Evolutionary conservation across 805 yeast genomes (phyloP).

Genomic region (Blastobotrys muscicola): DNA sequence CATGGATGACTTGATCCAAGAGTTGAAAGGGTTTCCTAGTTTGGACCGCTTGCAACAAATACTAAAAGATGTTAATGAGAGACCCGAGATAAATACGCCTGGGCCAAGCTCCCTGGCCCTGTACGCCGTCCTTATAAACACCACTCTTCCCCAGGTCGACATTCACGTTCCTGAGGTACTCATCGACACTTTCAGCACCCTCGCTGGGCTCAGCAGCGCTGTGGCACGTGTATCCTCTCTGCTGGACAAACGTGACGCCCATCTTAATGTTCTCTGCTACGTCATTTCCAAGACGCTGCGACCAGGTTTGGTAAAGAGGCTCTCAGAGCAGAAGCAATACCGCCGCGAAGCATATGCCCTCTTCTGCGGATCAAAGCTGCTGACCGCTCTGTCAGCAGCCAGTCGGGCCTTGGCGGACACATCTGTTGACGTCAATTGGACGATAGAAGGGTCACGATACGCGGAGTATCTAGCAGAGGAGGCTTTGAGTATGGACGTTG

Average conservation of each 20-base stretch:
- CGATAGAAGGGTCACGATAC: no score
- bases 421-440: no score
- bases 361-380: constrained; percentile 7
- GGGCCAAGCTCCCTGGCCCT: constrained; percentile 1
- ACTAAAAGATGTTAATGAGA: background rate
- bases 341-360: background rate
- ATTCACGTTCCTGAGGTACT: background rate
- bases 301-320: background rate
- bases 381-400: background rate
- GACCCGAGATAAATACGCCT: background rate
- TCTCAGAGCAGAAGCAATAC: background rate
- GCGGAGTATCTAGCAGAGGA: no score
- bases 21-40: background rate
- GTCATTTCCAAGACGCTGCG: background rate
- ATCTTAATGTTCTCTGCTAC: constrained; percentile 1
- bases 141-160: constrained; percentile 4
- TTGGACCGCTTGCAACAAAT: constrained; percentile 1
- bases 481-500: no score
- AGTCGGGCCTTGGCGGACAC: background rate
- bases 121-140: constrained; percentile 3
- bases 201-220: constrained; percentile 2
- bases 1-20: constrained; percentile 1
- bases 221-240: background rate
- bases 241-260: background rate
- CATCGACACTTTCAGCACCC: background rate